A percentile compares a stretch with the other conserved stretches of the same genome.
These are phyloP conservation scores for Casuarina equisetifolia DNA, from an alignment of 306 rosid genomes.

Conservation along the genomic window DNA sequence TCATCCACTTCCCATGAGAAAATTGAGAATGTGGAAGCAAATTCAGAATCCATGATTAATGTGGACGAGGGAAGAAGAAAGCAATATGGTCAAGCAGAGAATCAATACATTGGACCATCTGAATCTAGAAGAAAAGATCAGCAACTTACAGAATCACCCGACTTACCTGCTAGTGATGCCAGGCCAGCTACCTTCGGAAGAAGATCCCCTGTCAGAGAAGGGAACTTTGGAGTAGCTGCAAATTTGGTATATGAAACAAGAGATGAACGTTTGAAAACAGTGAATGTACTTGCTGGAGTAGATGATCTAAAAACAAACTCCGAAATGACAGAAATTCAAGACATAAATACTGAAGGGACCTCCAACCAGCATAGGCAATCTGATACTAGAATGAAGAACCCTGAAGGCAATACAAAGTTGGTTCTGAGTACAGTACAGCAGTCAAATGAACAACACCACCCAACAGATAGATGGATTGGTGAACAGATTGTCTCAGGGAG, in stretches of 20 bases:
- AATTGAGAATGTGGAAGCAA: slow-evolving; percentile 41
- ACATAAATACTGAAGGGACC: slow-evolving; percentile 38
- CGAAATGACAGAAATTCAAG: slow-evolving; percentile 43
- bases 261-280: slow-evolving; percentile 28
- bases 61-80: slow-evolving; percentile 39
- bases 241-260: slow-evolving; percentile 34
- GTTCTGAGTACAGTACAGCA: slow-evolving; percentile 40
- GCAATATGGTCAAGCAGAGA: slow-evolving; percentile 41
- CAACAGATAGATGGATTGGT: slow-evolving; percentile 35
- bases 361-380: slow-evolving; percentile 31
- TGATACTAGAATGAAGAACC: slow-evolving; percentile 33
- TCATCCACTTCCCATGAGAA: slow-evolving; percentile 51
- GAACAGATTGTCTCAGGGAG: slow-evolving; percentile 38
- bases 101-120: slow-evolving; percentile 29
- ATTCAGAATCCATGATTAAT: slow-evolving; percentile 35
- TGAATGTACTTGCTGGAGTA: slow-evolving; percentile 29
- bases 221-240: slow-evolving; percentile 38
- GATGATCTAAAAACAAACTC: slow-evolving; percentile 36
- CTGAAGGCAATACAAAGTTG: slow-evolving; percentile 36
- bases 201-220: slow-evolving; percentile 37
- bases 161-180: slow-evolving; percentile 29
- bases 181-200: slow-evolving; percentile 36
- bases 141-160: slow-evolving; percentile 35
- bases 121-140: slow-evolving; percentile 43
- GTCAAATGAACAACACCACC: slow-evolving; percentile 39